Evolutionary conservation across 202 grass and related monocot species (phyloP), one percentile per base, ranked within the genome.

Genomic region (Schoenoplectus triqueter): DNA sequence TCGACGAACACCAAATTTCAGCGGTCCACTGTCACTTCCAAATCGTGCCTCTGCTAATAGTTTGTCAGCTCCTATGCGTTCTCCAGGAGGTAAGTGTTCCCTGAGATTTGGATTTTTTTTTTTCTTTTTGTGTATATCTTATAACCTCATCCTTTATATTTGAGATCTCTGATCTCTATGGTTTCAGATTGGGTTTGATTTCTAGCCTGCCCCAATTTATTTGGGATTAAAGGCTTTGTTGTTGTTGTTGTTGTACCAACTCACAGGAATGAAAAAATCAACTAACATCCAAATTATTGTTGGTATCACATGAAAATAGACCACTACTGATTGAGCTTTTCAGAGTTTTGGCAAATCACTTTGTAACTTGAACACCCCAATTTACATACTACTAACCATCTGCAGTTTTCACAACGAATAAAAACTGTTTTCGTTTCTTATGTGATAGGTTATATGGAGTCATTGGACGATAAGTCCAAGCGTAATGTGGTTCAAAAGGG

Each of bases 11-110:
- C 17, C 84, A 78, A 99, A 94, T 85, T 92, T 99, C 81, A 99
- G 93, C 69, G 97, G 97, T 72, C 97, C 97, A 81, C 82, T 99
- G 66, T 93, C 93, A 84, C 87, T 99, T 85, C 93, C 97, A 85
- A 99, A 90, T 86, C 93, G 97, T 90, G 97, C 97, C 48, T 94
- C 97, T 78, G 97, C 93, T 89, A 99, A 99, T 83, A 99, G 97
- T 91, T 82, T 91, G 55, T 99, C 97, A 45, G 97, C 97, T 94
- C 97, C 97, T 76, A 94, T 94, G 85, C 88, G 92, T 62, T 96
- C 92, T 85, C 93, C 97, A 85, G 90, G 92, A 94, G 97, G 97
- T 99, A 88, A 22, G 49, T 71, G 64, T 59, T 64, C 40, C 47
- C 39, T 14, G 64, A 83, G 66, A 15, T 57, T 62, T 64, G 7